Evolutionary conservation across 1,284 basidiomycete genomes (phyloP), one percentile per base, ranked within the genome.

Genomic region (Pisolithus thermaeus): DNA sequence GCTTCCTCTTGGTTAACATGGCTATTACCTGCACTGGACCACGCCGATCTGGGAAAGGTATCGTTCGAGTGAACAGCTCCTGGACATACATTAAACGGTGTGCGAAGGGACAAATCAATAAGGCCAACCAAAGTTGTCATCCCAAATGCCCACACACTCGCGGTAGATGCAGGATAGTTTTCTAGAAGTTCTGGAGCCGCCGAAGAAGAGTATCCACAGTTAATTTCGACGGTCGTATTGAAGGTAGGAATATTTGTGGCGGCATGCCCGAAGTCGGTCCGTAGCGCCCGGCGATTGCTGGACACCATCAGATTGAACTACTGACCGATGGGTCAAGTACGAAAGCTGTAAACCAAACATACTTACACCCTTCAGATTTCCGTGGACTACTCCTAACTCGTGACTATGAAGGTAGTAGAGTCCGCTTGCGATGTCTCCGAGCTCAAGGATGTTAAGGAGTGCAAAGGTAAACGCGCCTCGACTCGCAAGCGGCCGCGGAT

Each of bases 1-100:
- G 41, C 7, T 1, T n/a, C 12, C 23, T 6, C 3, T 43, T 25
- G 2, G 7, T 9, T 23, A 43, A 27, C 5, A 25, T 25, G 22
- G 2, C 1, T 0, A 25, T 4, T 5, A 27, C 16, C 2, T 23
- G 22, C 18, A 12, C 1, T 0, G 1, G 3, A 23, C 3, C 4
- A 7, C 12, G 12, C n/a, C 14, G 7, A 12, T 27, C 41, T 2
- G 14, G 41, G 16, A 25, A 43, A 16, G 41, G 41, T 25, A 7
- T 14, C 2, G 18, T 3, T 16, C 41, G 22, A 22, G 41, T 43
- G 41, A 43, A 43, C 8, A 43, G 22, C 16, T 43, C 41, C 41
- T 43, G 16, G 16, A 16, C 22, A n/a, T 8, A n/a, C 16, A 8
- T 1, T 25, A 11, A 41, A 22, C 5, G 25, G 9, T 25, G 12